Evolutionary conservation across 2,329 filamentous ascomycete species (phyloP).

Genomic region (Spiromastix sp.): DNA sequence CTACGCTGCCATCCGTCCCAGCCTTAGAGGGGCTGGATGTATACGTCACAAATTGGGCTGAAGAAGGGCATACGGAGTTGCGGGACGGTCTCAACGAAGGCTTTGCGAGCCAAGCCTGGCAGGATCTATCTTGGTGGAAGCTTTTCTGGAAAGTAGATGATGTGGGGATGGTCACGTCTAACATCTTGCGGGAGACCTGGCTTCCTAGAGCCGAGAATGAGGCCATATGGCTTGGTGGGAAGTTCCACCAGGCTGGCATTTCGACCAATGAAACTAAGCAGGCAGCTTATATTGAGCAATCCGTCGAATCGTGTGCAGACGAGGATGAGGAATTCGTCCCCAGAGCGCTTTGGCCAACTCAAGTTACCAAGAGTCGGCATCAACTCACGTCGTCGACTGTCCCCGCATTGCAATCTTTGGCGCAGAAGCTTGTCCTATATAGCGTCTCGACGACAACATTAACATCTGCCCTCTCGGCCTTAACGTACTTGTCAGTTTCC

Average conservation of each 20-base stretch:
- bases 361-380: conserved; percentile 61
- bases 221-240: conserved; percentile 72
- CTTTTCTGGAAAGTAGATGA: conserved; percentile 92
- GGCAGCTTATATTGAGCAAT: background rate
- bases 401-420: conserved; percentile 60
- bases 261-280: conserved; percentile 15
- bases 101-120: conserved; percentile 67
- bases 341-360: conserved; percentile 54
- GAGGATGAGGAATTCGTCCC: background rate
- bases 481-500: conserved; percentile 45
- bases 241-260: conserved; percentile 56
- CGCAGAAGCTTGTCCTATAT: conserved; percentile 64
- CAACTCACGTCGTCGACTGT: conserved; percentile 57
- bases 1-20: conserved; percentile 29
- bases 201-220: conserved; percentile 68
- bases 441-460: conserved; percentile 62
- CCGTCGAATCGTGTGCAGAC: background rate
- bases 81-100: conserved; percentile 68
- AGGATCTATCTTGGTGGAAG: conserved; percentile 83
- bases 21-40: conserved; percentile 43
- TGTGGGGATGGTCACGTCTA: conserved; percentile 69
- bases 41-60: conserved; percentile 61
- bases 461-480: conserved; percentile 44
- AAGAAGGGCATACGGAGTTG: conserved; percentile 71
- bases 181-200: conserved; percentile 68